phyloP scores from a whole-genome alignment of 495 filamentous ascomycete genomes.

The Penicillium cinerascens region DNA sequence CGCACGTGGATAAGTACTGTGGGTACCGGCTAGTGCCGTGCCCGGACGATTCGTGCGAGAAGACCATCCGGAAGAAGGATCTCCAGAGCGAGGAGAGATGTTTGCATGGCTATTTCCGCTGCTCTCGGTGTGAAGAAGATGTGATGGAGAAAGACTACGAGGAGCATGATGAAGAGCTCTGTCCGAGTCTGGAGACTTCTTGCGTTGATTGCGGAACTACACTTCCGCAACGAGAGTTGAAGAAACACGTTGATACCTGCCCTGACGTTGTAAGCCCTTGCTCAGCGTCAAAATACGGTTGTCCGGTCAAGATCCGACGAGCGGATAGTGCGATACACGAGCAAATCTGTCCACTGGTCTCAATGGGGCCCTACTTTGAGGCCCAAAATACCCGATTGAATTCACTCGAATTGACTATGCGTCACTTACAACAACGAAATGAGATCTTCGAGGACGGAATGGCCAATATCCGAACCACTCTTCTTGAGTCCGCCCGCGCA shows the following conservation, averaged over 20 bases:
- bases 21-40: conserved; percentile 63
- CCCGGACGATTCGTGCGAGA: conserved; percentile 45
- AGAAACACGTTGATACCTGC: conserved; percentile 50
- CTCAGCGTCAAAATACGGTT: conserved; percentile 54
- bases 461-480: conserved; percentile 42
- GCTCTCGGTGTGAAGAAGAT: conserved; percentile 50
- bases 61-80: conserved; percentile 50
- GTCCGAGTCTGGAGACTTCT: conserved; percentile 43
- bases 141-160: conserved; percentile 55
- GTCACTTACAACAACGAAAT: conserved; percentile 54
- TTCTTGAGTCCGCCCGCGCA: conserved; percentile 35
- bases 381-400: conserved; percentile 55
- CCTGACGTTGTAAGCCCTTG: conserved; percentile 53
- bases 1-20: conserved; percentile 75
- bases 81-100: conserved; percentile 43
- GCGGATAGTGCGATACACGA: conserved; percentile 50
- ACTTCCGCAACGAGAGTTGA: conserved; percentile 46
- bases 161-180: conserved; percentile 49
- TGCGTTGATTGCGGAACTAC: conserved; percentile 54
- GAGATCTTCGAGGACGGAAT: conserved; percentile 57
- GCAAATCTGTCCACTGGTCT: conserved; percentile 53
- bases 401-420: conserved; percentile 53
- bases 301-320: conserved; percentile 48
- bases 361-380: conserved; percentile 56
- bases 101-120: conserved; percentile 52